These are phyloP conservation scores for Chrysopogon serrulatus DNA, from an alignment of 176 grass and related monocot species.

Conservation along the genomic window DNA sequence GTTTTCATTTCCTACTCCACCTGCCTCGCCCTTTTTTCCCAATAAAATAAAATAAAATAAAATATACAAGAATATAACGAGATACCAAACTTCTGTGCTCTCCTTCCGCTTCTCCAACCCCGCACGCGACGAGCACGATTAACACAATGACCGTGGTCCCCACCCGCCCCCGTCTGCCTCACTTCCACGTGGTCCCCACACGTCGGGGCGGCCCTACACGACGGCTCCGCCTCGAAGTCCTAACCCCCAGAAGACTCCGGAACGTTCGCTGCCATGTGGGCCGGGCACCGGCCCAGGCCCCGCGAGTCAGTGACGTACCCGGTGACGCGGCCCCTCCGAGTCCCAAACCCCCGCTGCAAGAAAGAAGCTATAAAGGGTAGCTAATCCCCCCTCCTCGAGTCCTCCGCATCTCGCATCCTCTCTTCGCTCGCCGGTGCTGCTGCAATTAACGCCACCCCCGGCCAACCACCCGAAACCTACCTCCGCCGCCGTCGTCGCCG, in stretches of 20 bases:
- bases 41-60: too few species aligned
- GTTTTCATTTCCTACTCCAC: background rate
- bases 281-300: fast-evolving
- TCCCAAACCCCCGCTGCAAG: constrained; percentile 15
- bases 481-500: background rate
- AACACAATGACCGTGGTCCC: background rate
- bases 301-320: background rate
- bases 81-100: background rate
- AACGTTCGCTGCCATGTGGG: background rate
- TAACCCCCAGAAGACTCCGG: background rate
- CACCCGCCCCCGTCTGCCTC: background rate
- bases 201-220: background rate
- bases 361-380: constrained; percentile 31
- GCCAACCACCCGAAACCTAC: background rate
- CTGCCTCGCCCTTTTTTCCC: background rate
- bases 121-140: background rate
- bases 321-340: background rate
- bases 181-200: constrained; percentile 14
- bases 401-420: background rate
- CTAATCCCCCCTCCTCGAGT: background rate
- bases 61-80: background rate
- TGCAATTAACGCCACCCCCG: background rate
- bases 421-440: background rate
- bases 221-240: background rate
- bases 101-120: background rate